Evolutionary conservation across 2,329 filamentous ascomycete genomes (phyloP), one percentile per base, ranked within the genome.

Genomic region (Colletotrichum lupini): DNA sequence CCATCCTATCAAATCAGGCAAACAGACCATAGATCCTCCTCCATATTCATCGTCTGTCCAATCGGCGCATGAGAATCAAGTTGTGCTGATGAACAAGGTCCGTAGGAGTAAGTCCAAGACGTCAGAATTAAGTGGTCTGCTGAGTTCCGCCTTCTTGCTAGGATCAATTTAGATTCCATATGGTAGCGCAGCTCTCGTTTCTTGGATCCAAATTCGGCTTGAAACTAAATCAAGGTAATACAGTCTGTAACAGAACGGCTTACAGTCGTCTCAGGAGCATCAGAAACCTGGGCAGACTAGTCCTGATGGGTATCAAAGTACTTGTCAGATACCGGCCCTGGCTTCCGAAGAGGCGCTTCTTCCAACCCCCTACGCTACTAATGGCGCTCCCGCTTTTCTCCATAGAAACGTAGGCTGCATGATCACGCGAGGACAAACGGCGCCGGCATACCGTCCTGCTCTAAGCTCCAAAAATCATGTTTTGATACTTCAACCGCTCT

Each of bases 241-340:
- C 5, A 35, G 9, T 49, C 53, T 63, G 3, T 22, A 37, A 8
- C 22, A 37, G 49, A 24, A 61, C 58, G 26, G 37, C 24, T 5
- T 35, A 26, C 19, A 11, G 5, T 12, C 24, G 53, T 69, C 53
- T 24, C 30, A 52, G 35, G 26, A 32, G 22, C 59, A 63, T n/a
- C 19, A 35, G 12, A 42, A 30, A 19, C 52, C 30, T 16, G n/a
- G 24, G 14, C 6, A 35, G 26, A 7, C 71, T 67, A 73, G 67
- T 28, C 56, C 32, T 9, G 1, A 67, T 61, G 12, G 11, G 49
- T 12, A 9, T 49, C 66, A 52, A 24, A 28, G 12, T 22, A 14
- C n/a, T 24, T 52, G 35, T 73, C 67, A 66, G 67, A 67, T 35
- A 61, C 19, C 71, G 71, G 71, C 26, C 71, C 71, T 73, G 16